Percentiles rank a stretch among this genome's conserved stretches.
phyloP scores from a whole-genome alignment of 2,329 filamentous ascomycete genomes.

The Pestalotiopsis sp. region DNA sequence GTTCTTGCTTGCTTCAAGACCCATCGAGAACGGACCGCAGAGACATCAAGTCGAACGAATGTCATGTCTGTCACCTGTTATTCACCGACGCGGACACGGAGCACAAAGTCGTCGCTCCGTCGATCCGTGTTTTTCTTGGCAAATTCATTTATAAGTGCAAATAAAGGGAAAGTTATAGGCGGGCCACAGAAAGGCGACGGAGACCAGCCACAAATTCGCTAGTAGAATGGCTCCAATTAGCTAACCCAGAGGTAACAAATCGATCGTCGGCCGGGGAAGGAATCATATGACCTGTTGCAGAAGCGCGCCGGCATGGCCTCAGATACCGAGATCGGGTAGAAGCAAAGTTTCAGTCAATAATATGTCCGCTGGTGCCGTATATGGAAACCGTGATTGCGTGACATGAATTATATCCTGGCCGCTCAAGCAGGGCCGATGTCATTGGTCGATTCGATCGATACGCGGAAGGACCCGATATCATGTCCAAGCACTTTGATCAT shows the following conservation, averaged over 20 bases:
- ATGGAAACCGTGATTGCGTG: conserved; percentile 9
- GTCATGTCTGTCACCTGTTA: conserved; percentile 21
- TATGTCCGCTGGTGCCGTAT: conserved; percentile 10
- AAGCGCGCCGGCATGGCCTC: conserved; percentile 11
- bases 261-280: conserved; percentile 5
- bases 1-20: conserved; percentile 16
- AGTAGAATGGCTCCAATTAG: conserved; percentile 13
- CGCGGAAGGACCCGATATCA: conserved; percentile 3
- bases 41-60: conserved; percentile 43
- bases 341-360: conserved; percentile 14
- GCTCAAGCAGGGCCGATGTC: conserved; percentile 1
- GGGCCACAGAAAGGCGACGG: conserved; percentile 33
- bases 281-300: conserved; percentile 17
- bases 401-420: not conserved
- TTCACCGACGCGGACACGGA: conserved; percentile 32
- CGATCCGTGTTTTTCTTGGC: conserved; percentile 36
- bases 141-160: conserved; percentile 38
- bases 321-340: conserved; percentile 14
- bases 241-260: not conserved
- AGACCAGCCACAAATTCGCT: conserved; percentile 22
- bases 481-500: not conserved
- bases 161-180: conserved; percentile 35
- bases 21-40: conserved; percentile 12
- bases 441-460: conserved; percentile 9
- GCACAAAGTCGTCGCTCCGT: conserved; percentile 41